These are phyloP conservation scores for Endocladia muricata DNA, from an alignment of 31 red algal genomes.

Conservation along the genomic window DNA sequence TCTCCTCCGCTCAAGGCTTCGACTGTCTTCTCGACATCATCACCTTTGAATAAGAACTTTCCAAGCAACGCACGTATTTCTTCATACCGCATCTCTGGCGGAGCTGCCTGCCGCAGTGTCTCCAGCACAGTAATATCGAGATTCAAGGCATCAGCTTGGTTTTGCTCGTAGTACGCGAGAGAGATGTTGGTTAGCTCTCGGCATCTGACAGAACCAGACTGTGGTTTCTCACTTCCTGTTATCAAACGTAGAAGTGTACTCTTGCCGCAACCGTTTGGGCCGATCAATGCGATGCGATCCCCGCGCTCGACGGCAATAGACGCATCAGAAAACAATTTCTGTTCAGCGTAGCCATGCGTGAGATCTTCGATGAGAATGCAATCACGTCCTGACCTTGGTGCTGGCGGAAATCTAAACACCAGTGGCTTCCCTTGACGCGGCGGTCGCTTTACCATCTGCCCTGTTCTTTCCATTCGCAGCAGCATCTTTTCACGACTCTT, in stretches of 20 bases:
- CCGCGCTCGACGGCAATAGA: conserved; percentile 91
- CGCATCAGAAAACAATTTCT: conserved; percentile 68
- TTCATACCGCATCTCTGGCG: conserved; percentile 78
- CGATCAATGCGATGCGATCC: conserved; percentile 89
- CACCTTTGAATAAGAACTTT: conserved; percentile 95
- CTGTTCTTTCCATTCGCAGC: conserved; percentile 71
- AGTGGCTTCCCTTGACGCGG: conserved; percentile 82
- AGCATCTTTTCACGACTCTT: conserved; percentile 89
- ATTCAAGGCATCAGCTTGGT: conserved; percentile 93
- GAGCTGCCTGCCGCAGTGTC: conserved; percentile 60
- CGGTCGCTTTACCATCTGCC: conserved; percentile 73
- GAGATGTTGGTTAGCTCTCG: conserved; percentile 49
- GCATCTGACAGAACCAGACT: conserved; percentile 62
- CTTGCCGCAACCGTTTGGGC: conserved; percentile 94
- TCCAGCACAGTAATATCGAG: conserved; percentile 81
- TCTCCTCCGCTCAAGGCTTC: conserved; percentile 90
- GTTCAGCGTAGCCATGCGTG: conserved; percentile 72
- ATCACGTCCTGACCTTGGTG: conserved; percentile 85
- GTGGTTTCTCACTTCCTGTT: conserved; percentile 69
- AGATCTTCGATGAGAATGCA: conserved; percentile 76
- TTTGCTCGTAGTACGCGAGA: conserved; percentile 94
- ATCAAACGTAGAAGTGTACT: conserved; percentile 90
- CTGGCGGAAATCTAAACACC: conserved; percentile 87
- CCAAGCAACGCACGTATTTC: conserved; percentile 94
- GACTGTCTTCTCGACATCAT: conserved; percentile 90